Conservation (phyloP, 257 asterid genomes). For the Gynochthodes officinalis region DNA sequence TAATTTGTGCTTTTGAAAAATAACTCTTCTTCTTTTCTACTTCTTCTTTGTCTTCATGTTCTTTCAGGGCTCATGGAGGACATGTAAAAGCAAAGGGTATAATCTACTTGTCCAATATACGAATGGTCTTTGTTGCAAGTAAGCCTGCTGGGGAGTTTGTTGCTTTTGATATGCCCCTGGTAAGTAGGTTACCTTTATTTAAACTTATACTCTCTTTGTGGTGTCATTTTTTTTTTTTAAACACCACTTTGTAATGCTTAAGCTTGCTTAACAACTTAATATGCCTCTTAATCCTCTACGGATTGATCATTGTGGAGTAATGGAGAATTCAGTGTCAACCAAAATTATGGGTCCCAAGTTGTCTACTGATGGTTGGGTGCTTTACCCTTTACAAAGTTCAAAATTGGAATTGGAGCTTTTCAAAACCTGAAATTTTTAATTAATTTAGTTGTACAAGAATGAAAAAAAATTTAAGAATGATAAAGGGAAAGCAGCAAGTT, state of each 20-base stretch:
- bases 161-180: conserved; percentile 96
- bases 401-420: neutral
- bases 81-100: conserved; percentile 75
- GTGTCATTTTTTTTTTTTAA: too few relatives aligned
- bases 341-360: neutral
- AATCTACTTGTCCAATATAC: conserved; percentile 85
- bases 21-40: neutral
- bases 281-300: neutral
- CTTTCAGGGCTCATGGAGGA: conserved; percentile 64
- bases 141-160: conserved; percentile 60
- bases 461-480: neutral
- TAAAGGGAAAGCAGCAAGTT: neutral
- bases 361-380: too few relatives aligned
- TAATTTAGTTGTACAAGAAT: neutral
- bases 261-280: too few relatives aligned
- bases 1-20: neutral
- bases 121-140: conserved; percentile 86
- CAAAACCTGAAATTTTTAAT: neutral
- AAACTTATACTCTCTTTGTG: neutral
- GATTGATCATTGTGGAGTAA: neutral
- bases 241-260: too few relatives aligned
- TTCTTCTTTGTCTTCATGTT: too few relatives aligned
- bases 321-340: neutral
- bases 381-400: neutral
- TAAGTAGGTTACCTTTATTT: conserved; percentile 32